Percentiles rank a stretch among this genome's conserved stretches.
Evolutionary conservation across 2,329 filamentous ascomycete genomes (phyloP).

Genomic region (Neofusicoccum laricinum): DNA sequence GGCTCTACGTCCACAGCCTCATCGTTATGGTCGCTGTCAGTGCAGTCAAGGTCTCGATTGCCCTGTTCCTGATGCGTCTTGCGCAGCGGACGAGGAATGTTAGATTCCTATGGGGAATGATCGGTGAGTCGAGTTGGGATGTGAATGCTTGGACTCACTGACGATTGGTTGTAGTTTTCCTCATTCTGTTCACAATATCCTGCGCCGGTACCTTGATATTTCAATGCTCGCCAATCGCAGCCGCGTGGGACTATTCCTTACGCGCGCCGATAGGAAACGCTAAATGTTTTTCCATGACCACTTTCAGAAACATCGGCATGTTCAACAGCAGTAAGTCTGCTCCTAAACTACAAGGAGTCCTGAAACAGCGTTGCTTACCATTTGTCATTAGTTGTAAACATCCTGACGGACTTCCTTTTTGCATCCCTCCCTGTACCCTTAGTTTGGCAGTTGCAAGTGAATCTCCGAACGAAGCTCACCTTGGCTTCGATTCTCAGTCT

Average conservation of each 20-base stretch:
- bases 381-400: slow-evolving; percentile 36
- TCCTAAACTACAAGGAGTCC: background rate
- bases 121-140: slow-evolving; percentile 34
- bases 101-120: slow-evolving; percentile 41
- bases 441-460: slow-evolving; percentile 43
- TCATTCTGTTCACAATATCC: slow-evolving; percentile 41
- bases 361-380: background rate
- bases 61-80: slow-evolving; percentile 45
- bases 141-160: background rate
- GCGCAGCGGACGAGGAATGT: slow-evolving; percentile 39
- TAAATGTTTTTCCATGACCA: slow-evolving; percentile 42
- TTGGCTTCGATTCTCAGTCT: slow-evolving; percentile 42
- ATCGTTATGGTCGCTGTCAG: slow-evolving; percentile 46
- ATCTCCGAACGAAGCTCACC: slow-evolving; percentile 45
- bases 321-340: slow-evolving; percentile 42
- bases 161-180: slow-evolving; percentile 33
- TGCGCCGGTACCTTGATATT: slow-evolving; percentile 49
- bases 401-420: slow-evolving; percentile 48
- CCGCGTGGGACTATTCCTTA: slow-evolving; percentile 43
- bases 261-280: slow-evolving; percentile 31
- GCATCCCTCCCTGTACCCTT: slow-evolving; percentile 46
- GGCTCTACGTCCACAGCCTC: slow-evolving; percentile 44
- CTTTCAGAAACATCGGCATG: slow-evolving; percentile 46
- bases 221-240: slow-evolving; percentile 45
- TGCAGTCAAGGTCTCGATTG: slow-evolving; percentile 49